phyloP scores from a whole-genome alignment of 1,284 basidiomycete genomes.

The Thelephora terrestris region DNA sequence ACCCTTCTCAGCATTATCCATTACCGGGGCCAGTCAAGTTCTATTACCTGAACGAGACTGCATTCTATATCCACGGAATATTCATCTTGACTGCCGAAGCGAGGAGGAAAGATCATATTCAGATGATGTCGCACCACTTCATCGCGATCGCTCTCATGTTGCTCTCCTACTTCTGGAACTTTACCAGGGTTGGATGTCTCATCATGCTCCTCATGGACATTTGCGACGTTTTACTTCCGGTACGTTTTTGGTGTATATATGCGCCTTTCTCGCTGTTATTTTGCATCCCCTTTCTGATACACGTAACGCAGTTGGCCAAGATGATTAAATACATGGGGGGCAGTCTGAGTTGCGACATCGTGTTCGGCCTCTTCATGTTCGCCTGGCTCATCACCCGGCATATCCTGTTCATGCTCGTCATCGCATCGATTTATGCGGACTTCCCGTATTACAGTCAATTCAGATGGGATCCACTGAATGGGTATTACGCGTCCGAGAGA shows the following conservation, averaged over 20 bases:
- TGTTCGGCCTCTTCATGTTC: conserved; percentile 76
- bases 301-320: conserved; percentile 64
- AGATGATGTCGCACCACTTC: conserved; percentile 95
- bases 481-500: conserved; percentile 42
- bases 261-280: background rate
- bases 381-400: conserved; percentile 90
- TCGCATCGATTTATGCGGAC: conserved; percentile 51
- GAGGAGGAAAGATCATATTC: conserved; percentile 82
- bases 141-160: conserved; percentile 79
- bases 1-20: conserved; percentile 59
- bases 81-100: conserved; percentile 93
- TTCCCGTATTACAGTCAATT: conserved; percentile 37
- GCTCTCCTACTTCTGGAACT: conserved; percentile 74
- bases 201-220: conserved; percentile 91
- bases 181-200: conserved; percentile 80
- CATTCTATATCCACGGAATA: conserved; percentile 90
- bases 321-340: conserved; percentile 82
- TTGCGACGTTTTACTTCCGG: conserved; percentile 86
- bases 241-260: conserved; percentile 33
- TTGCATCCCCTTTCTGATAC: background rate
- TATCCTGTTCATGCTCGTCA: conserved; percentile 62
- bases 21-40: conserved; percentile 76
- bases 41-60: conserved; percentile 88
- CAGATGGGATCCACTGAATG: conserved; percentile 50
- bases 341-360: conserved; percentile 60